phyloP scores from a whole-genome alignment of 2,329 filamentous ascomycete genomes.

The Phymatotrichopsis omnivora region DNA sequence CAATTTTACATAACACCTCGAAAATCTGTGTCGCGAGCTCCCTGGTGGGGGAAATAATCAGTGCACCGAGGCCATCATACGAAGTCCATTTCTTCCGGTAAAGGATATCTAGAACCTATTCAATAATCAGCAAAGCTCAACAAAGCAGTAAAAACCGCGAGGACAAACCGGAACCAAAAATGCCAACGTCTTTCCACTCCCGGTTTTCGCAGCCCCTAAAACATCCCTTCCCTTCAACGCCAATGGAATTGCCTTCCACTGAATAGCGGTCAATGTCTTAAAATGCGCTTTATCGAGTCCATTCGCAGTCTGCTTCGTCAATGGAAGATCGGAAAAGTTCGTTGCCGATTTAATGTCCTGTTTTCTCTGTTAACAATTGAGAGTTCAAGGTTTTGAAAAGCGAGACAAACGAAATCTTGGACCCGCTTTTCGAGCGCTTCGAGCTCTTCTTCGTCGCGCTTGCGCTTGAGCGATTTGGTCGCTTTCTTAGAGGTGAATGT shows the following conservation, averaged over 20 bases:
- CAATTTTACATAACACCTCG: slow-evolving; percentile 82
- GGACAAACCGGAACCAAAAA: slow-evolving; percentile 65
- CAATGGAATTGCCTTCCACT: slow-evolving; percentile 76
- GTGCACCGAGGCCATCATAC: slow-evolving; percentile 77
- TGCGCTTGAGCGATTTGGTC: slow-evolving; percentile 37
- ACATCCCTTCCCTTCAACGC: slow-evolving; percentile 81
- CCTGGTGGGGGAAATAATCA: slow-evolving; percentile 87
- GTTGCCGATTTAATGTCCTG: slow-evolving; percentile 54
- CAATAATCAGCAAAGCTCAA: slow-evolving; percentile 37
- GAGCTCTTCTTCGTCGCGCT: slow-evolving; percentile 38
- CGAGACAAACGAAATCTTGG: slow-evolving; percentile 37
- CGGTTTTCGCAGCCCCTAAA: slow-evolving; percentile 88
- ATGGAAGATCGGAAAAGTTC: slow-evolving; percentile 71
- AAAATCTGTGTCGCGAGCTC: slow-evolving; percentile 97
- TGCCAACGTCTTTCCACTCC: slow-evolving; percentile 87
- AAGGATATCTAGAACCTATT: slow-evolving; percentile 61
- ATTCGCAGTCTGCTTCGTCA: slow-evolving; percentile 67
- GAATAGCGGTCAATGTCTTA: slow-evolving; percentile 81
- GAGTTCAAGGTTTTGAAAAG: slow-evolving; percentile 4
- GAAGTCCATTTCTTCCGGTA: slow-evolving; percentile 85
- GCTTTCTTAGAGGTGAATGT: slow-evolving; percentile 27
- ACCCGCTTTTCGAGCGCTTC: slow-evolving; percentile 37
- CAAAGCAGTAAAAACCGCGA: background rate
- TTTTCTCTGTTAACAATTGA: background rate
- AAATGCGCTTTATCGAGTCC: slow-evolving; percentile 83